These are phyloP conservation scores for Plasmodium fragile DNA, from an alignment of 169 alveolate species.

Conservation along the genomic window DNA sequence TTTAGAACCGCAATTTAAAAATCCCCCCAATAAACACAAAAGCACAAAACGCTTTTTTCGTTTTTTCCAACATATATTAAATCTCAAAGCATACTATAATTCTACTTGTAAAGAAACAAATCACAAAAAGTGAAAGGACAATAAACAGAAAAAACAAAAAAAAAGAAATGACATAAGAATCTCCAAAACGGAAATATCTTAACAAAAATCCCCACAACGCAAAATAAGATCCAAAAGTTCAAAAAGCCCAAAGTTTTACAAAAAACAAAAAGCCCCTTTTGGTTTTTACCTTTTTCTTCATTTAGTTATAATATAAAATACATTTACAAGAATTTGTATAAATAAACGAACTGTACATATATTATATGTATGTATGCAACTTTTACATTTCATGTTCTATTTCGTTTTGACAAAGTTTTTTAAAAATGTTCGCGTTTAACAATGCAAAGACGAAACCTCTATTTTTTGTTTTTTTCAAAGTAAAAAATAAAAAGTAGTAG, in stretches of 20 bases:
- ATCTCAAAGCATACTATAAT: neutral
- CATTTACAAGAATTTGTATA: neutral
- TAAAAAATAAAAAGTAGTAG: neutral
- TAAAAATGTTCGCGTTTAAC: neutral
- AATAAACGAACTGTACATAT: neutral
- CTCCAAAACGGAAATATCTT: neutral
- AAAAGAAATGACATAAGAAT: neutral
- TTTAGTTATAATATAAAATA: neutral
- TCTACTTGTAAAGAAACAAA: neutral
- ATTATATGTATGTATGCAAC: conserved; percentile 1
- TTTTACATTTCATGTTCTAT: neutral
- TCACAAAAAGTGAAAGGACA: neutral
- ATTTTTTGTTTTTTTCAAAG: neutral
- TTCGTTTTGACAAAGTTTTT: neutral
- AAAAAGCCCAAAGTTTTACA: neutral
- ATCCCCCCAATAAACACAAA: neutral
- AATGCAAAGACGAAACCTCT: neutral
- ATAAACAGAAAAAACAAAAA: neutral
- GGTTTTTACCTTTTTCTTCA: neutral
- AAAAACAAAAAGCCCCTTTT: neutral
- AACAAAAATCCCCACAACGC: neutral
- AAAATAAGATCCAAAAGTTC: neutral
- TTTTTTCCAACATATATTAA: neutral
- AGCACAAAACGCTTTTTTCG: neutral
- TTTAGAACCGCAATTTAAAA: neutral